Conservation (phyloP, 768 basidiomycete genomes). For the Multifurca ochricompacta region DNA sequence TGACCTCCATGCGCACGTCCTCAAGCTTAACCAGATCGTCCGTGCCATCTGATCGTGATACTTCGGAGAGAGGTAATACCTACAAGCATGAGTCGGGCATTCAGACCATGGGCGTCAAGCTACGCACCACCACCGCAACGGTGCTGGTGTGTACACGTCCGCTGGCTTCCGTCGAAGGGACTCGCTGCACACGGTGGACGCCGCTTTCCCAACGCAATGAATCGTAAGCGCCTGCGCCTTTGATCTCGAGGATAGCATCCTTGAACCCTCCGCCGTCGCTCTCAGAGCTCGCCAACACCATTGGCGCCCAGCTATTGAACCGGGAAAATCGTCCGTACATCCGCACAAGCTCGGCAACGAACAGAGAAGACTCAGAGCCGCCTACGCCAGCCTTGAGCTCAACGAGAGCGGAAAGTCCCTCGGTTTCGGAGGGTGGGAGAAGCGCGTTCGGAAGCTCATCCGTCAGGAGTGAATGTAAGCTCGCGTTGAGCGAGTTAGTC, state of each 20-base stretch:
- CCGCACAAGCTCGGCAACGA: constrained; percentile 64
- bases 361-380: constrained; percentile 81
- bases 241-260: constrained; percentile 74
- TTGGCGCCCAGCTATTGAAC: constrained; percentile 51
- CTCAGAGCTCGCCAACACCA: constrained; percentile 50
- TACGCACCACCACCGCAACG: constrained; percentile 71
- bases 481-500: background rate
- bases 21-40: constrained; percentile 74
- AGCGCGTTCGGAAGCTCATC: constrained; percentile 62
- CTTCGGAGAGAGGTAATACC: constrained; percentile 78
- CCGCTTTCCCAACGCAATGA: constrained; percentile 84
- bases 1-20: constrained; percentile 87
- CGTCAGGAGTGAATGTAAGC: constrained; percentile 23
- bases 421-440: constrained; percentile 62
- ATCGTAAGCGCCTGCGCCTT: constrained; percentile 74
- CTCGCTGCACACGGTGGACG: constrained; percentile 91
- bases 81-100: constrained; percentile 26
- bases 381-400: constrained; percentile 93
- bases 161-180: constrained; percentile 82
- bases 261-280: constrained; percentile 59
- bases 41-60: constrained; percentile 37
- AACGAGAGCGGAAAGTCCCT: constrained; percentile 65
- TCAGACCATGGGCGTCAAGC: background rate
- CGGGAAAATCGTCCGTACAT: constrained; percentile 74
- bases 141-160: constrained; percentile 93